Evolutionary conservation across 257 asterid genomes (phyloP).

Genomic region (Eucommia ulmoides): DNA sequence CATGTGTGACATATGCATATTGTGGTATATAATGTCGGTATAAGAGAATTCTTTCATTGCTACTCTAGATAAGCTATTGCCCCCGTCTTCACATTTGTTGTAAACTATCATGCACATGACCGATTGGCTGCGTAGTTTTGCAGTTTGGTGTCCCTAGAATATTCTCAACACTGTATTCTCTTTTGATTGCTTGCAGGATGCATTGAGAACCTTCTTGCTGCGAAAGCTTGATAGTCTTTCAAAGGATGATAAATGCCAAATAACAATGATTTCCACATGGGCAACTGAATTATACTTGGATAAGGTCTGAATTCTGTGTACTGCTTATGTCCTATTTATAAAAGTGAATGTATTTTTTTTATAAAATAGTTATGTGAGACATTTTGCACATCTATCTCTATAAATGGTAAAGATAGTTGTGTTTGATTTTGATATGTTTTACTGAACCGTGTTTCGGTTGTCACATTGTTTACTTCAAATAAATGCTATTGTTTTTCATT

Average conservation of each 20-base stretch:
- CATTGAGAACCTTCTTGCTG: slow-evolving; percentile 83
- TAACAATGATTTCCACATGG: slow-evolving; percentile 98
- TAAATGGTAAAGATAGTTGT: no score
- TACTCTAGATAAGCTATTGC: neutral
- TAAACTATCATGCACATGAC: neutral
- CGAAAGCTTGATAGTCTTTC: slow-evolving; percentile 87
- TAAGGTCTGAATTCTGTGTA: no score
- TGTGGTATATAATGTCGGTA: neutral
- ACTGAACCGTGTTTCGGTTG: neutral
- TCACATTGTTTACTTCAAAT: neutral
- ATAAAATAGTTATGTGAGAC: no score
- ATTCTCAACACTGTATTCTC: neutral
- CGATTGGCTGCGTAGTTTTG: neutral
- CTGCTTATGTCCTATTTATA: no score
- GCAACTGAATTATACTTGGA: slow-evolving; percentile 87
- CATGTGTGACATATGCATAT: neutral
- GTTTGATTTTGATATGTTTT: no score
- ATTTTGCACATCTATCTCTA: no score
- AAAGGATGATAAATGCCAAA: slow-evolving; percentile 91
- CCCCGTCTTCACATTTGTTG: neutral
- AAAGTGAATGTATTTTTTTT: no score
- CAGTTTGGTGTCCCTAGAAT: neutral
- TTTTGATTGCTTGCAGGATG: slow-evolving; percentile 57
- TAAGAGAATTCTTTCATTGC: neutral
- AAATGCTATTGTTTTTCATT: neutral